Base-by-base conservation (phyloP, 164 flowering plant genomes). In the Liquidambar formosana region DNA sequence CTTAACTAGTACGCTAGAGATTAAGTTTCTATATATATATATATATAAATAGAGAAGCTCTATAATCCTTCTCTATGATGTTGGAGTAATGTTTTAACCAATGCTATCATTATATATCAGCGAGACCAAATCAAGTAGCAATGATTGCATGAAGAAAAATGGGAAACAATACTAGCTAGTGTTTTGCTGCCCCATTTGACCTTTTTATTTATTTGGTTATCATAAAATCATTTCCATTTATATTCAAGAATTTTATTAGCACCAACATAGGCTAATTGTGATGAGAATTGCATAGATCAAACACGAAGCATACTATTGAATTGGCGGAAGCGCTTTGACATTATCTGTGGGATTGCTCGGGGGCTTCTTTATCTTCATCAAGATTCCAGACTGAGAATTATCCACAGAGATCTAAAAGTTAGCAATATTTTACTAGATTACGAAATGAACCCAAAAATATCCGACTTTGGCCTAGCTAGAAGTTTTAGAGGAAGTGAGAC, bases 401-500 rank as follows among this genome's bases (percentile, higher is more conserved):
- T 81, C 9, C 84, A 81, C 25, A 64, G 85, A 25, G 85, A 81
- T 73, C 79, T 81, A 16, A 81, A 81, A 69, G 79, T 79, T 5
- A 77, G 80, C 47, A 81, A 81, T 49, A 51, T 82, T 28, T 63
- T 82, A 25, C 78, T 82, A 1, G 86, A 82, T 44, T 11, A n/a
- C 0, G 60, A 76, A 3, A 65, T 76, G 77, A 74, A 72, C 22
- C 80, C 82, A 0, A 81, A 81, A 65, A 79, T 81, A 0, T 81
- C 82, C 38, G 84, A 81, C 43, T 79, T 78, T 61, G 83, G 83
- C 9, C 9, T 80, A 69, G 83, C 83, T 14, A 75, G 65, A 73
- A 67, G 56, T 9, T 76, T 81, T 51, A 75, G 69, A 38, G 82
- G 71, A 45, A 62, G 78, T 46, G 54, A 81, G 43, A 73, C 19